Base-by-base conservation (phyloP, 805 yeast species). In the Metschnikowia sp. region DNA sequence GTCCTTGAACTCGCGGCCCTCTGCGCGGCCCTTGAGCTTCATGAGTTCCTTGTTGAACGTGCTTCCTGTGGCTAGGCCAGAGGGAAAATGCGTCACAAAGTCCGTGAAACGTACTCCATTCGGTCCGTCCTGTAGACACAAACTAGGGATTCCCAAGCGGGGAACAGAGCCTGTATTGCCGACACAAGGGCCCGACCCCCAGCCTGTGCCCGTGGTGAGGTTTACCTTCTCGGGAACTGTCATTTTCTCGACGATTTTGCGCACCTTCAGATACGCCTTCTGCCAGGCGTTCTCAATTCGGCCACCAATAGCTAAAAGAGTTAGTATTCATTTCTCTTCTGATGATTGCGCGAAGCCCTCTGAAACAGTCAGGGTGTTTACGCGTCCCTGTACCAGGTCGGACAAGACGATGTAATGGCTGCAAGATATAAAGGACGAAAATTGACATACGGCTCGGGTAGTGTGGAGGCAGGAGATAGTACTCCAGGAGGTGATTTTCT, bases 81-180 rank as follows among this genome's bases (percentile, higher is more conserved):
- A 74, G 1, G 86, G 85, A 49, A 76, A 82, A 33, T 74, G 71
- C 1, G 84, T 77, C 29, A 74, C 76, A 54, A 75, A 75, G 56
- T 81, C 86, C 7, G 85, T 75, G 45, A 70, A 72, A 48, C 84
- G 65, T 15, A 81, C 79, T 9, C 86, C 86, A 51, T 76, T 73
- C 6, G 84, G 84, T 4, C 84, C 84, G 63, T 82, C 85, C 54
- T 81, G 85, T 29, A 81, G 66, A 54, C 86, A 82, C 11, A 82
- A 60, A 9, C 77, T 70, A 3, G 81, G 79, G 44, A 80, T 76
- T 8, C 77, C 78, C 28, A 81, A 63, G 30, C 84, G 62, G 19
- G 81, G 82, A 39, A 81, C 75, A 7, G 77, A 66, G 0, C 85
- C 85, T 0, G 84, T 79, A 56, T 81, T 82, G 1, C 85, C 86